phyloP scores from a whole-genome alignment of 495 filamentous ascomycete species.

The Xylaria scruposa region DNA sequence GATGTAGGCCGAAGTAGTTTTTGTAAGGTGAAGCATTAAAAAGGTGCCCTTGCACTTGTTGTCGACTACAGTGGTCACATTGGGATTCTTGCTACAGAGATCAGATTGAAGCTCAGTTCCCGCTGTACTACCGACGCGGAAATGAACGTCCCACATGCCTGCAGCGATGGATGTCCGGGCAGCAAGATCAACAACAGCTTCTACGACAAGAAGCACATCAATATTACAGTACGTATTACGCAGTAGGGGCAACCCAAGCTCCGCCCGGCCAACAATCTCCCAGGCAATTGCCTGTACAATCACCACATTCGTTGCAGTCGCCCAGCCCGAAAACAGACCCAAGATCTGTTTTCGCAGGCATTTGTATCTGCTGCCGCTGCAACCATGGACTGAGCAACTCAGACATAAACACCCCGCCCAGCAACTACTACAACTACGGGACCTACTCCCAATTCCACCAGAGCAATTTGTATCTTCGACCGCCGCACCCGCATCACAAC shows the following conservation, averaged over 20 bases:
- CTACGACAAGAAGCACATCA: not conserved
- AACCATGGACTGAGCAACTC: slow-evolving; percentile 2
- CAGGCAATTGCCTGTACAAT: not conserved
- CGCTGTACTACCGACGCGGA: slow-evolving; percentile 81
- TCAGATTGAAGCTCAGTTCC: slow-evolving; percentile 82
- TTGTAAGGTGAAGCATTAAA: slow-evolving; percentile 80
- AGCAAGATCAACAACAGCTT: not conserved
- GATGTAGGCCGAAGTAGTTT: slow-evolving; percentile 73
- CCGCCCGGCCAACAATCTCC: too few species aligned
- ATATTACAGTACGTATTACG: not conserved
- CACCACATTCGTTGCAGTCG: not conserved
- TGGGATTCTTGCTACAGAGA: slow-evolving; percentile 75
- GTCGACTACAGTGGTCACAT: slow-evolving; percentile 58
- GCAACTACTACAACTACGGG: not conserved
- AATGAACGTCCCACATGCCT: slow-evolving; percentile 92
- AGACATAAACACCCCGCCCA: not conserved
- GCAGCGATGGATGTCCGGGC: too few species aligned
- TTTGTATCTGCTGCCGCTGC: not conserved
- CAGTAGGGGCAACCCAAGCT: too few species aligned
- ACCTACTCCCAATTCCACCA: not conserved
- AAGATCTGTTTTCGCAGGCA: not conserved
- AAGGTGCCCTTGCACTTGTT: slow-evolving; percentile 74
- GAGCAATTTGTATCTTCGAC: not conserved
- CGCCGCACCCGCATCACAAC: not conserved
- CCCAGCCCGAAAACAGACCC: too few species aligned